Base-by-base conservation (phyloP, 31 red algal species). In the Porphyra umbilicalis region DNA sequence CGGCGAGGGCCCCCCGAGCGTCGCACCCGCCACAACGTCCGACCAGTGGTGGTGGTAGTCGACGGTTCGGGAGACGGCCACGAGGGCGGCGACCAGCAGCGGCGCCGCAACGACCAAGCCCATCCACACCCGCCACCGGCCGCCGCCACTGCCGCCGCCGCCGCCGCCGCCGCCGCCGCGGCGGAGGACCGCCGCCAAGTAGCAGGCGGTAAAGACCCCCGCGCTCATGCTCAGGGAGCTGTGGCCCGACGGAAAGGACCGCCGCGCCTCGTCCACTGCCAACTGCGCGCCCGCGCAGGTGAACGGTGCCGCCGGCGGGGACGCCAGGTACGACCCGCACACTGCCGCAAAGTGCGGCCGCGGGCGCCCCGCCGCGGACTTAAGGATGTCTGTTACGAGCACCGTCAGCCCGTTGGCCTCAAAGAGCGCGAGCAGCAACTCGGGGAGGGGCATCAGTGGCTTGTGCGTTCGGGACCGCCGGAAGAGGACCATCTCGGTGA, bases 161-260 rank as follows among this genome's bases (percentile, higher is more conserved):
- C 34, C 31, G 87, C 33, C 38, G 79, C 20, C 44, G 91, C 88
- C 11, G 76, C 8, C 34, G 85, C 75, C 18, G 78, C 34, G 32
- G 88, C 84, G 34, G 71, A 83, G 32, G 57, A 85, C 20, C 16
- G 75, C 82, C 67, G 75, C 81, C 20, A 97, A 75, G 36, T 85
- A 89, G 3, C 81, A 74, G 36, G 83, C 77, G 0, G 83, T 42
- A 75, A 88, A 85, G 10, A 83, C 85, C 34, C 85, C 94, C 6
- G 88, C 88, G 31, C 84, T 81, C 79, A 94, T 91, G 36, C 78
- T 39, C 16, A 98, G 16, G 8, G 89, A 86, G 33, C 92, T 82
- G 82, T 98, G 96, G 42, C 96, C 96, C 38, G 86, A 90, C 2
- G 96, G 95, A 84, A 98, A 98, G 5, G 92, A 90, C 80, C 94